phyloP scores from a whole-genome alignment of 495 filamentous ascomycete species.

The Jackrogersella multiformis region DNA sequence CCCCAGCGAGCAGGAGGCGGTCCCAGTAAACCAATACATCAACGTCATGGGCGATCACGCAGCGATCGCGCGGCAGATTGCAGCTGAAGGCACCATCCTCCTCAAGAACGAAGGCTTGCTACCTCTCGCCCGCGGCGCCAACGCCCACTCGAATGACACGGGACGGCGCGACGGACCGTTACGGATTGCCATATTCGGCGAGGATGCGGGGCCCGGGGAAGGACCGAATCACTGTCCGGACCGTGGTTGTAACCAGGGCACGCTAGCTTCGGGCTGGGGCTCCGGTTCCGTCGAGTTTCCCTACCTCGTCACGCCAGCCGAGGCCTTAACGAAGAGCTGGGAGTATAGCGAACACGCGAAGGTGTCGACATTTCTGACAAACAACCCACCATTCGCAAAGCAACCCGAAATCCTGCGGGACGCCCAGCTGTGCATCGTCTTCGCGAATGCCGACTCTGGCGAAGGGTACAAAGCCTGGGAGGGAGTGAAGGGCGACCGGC shows the following conservation, averaged over 20 bases:
- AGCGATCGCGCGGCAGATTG: slow-evolving; percentile 73
- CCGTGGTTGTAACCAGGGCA: slow-evolving; percentile 82
- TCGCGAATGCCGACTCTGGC: slow-evolving; percentile 69
- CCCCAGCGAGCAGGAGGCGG: slow-evolving; percentile 57
- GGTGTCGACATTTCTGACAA: slow-evolving; percentile 67
- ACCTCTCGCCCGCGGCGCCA: slow-evolving; percentile 63
- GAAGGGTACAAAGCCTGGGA: slow-evolving; percentile 72
- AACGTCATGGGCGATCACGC: slow-evolving; percentile 78
- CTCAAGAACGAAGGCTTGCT: slow-evolving; percentile 82
- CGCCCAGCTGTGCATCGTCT: slow-evolving; percentile 75
- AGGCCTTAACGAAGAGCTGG: slow-evolving; percentile 64
- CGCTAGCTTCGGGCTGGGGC: slow-evolving; percentile 88
- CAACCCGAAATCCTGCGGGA: slow-evolving; percentile 52
- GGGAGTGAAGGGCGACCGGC: slow-evolving; percentile 81
- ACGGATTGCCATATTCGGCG: slow-evolving; percentile 81
- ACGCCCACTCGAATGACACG: slow-evolving; percentile 48
- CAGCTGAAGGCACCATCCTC: slow-evolving; percentile 84
- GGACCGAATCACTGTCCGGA: slow-evolving; percentile 83
- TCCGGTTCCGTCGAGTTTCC: slow-evolving; percentile 89
- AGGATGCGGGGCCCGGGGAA: slow-evolving; percentile 76
- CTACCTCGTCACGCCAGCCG: slow-evolving; percentile 75
- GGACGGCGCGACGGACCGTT: slow-evolving; percentile 54
- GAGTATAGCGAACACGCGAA: slow-evolving; percentile 71
- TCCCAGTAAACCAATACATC: slow-evolving; percentile 79
- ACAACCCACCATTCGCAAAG: slow-evolving; percentile 52